Evolutionary conservation across 1,284 basidiomycete genomes (phyloP).

Genomic region (Sporisorium iseilematis-ciliati): DNA sequence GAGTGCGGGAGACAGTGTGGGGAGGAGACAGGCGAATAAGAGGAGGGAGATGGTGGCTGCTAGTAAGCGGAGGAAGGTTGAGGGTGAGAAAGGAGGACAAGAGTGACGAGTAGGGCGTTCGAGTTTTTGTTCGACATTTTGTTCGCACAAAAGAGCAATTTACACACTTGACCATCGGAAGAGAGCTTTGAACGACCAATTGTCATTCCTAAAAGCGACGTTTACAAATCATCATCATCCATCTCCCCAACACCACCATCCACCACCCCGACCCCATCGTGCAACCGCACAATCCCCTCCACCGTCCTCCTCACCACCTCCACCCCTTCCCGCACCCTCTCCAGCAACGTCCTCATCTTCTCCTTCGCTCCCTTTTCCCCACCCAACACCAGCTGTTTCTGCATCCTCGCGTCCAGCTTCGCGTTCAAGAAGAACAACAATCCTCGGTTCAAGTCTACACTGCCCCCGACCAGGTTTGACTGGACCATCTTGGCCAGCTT

Average conservation of each 20-base stretch:
- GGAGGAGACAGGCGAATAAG: constrained; percentile 53
- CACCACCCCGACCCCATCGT: constrained; percentile 14
- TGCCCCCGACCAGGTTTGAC: constrained; percentile 45
- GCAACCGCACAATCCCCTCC: constrained; percentile 38
- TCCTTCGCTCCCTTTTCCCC: constrained; percentile 18
- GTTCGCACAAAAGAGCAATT: constrained; percentile 1
- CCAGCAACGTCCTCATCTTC: constrained; percentile 19
- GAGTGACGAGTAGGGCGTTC: not conserved
- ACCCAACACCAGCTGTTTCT: constrained; percentile 33
- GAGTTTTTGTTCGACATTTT: not conserved
- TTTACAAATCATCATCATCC: constrained; percentile 4
- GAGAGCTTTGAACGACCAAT: not conserved
- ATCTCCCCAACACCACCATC: not conserved
- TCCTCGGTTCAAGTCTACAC: constrained; percentile 51
- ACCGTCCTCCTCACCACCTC: constrained; percentile 13
- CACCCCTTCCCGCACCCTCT: constrained; percentile 22
- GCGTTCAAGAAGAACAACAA: constrained; percentile 58
- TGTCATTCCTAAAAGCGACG: not conserved
- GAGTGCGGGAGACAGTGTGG: constrained; percentile 57
- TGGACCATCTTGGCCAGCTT: constrained; percentile 30
- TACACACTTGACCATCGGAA: not conserved
- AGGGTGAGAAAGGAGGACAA: not conserved
- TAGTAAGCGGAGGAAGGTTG: constrained; percentile 56
- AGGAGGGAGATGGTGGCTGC: constrained; percentile 62
- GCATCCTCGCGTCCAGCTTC: constrained; percentile 25